Base-by-base conservation (phyloP, 352 stramenopile species). In the Globisporangium mamillatum region DNA sequence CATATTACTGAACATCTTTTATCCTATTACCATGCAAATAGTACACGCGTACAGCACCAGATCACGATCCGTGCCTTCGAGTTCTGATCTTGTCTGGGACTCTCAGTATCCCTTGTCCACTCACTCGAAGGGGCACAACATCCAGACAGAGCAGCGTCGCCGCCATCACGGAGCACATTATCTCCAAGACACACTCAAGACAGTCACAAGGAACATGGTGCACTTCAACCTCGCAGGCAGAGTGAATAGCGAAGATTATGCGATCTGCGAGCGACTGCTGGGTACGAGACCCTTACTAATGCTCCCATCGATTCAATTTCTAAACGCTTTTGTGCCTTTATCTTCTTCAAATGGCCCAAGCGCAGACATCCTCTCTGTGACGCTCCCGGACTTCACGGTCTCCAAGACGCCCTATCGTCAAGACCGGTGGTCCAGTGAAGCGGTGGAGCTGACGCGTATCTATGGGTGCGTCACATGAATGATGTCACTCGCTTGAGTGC, bases 201-300 rank as follows among this genome's bases (percentile, higher is more conserved):
- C 44, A n/a, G 25, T 27, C 14, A 59, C 32, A 22, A 29, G 22
- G 58, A 25, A 25, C 0, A 86, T 86, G 81, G 82, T 90, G 60
- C 80, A 81, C 50, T 91, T 88, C 75, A 79, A 79, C 25, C 79
- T 93, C 58, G 81, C 78, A 7, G 85, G 81, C 9, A 73, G 81
- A 41, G 85, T 90, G 44, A 91, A 77, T 64, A 89, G 80, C 64
- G 81, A 91, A 58, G 82, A 91, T 52, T 93, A 89, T 60, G 81
- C 81, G 50, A 85, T 91, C 61, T 91, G 85, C 62, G 85, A 91
- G 63, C 80, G 85, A 12, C 67, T 93, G 10, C 72, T 91, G 8
- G 85, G 85, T 93, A 69, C 38, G 73, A 60, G 18, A 14, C 9
- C 7, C 24, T 18, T 22, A 57, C 6, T 29, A 3, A 7, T 22